Evolutionary conservation across 2,329 filamentous ascomycete species (phyloP), one percentile per base, ranked within the genome.

Genomic region (Neofusicoccum parvum): DNA sequence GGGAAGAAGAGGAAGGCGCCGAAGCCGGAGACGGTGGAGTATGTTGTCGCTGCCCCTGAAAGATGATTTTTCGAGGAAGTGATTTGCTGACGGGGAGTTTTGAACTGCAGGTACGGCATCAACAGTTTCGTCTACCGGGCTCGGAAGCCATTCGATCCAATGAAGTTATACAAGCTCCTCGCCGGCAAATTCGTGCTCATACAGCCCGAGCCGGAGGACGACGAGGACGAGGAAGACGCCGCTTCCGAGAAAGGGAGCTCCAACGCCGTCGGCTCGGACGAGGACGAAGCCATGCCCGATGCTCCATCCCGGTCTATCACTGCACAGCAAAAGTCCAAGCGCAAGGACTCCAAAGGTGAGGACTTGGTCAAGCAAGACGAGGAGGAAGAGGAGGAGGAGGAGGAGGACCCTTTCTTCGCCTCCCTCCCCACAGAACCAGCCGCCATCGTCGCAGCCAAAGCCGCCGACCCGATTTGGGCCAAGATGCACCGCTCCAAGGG

Each of bases 11-110:
- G 86, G 67, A 73, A 89, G 58, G 87, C 86, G 0, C 88, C 88
- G 0, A 90, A 87, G 72, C 90, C 89, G 0, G 89, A 92, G 77
- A 91, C 88, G 0, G 82, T 91, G 64, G 89, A 91, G 80, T 85
- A 74, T 69, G 79, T 73, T 17, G 5, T 27, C 10, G 10, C 20
- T 10, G n/a, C 5, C 32, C 27, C 27, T 7, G 27, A 7, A 32
- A 32, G 27, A 14, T 12, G 51, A 10, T 39, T 50, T 15, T 15
- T 11, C 7, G 20, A 27, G 11, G 5, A 15, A 3, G 3, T n/a
- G 23, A 10, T 49, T 37, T 5, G n/a, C 34, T 41, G 10, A 49
- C 46, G 9, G 27, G 27, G 27, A 3, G 3, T 32, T 4, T 14
- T 23, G 20, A 15, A 37, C 11, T 49, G 34, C 51, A 83, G 80